phyloP scores from a whole-genome alignment of 306 rosid species.

The Fragaria nilgerrensis region DNA sequence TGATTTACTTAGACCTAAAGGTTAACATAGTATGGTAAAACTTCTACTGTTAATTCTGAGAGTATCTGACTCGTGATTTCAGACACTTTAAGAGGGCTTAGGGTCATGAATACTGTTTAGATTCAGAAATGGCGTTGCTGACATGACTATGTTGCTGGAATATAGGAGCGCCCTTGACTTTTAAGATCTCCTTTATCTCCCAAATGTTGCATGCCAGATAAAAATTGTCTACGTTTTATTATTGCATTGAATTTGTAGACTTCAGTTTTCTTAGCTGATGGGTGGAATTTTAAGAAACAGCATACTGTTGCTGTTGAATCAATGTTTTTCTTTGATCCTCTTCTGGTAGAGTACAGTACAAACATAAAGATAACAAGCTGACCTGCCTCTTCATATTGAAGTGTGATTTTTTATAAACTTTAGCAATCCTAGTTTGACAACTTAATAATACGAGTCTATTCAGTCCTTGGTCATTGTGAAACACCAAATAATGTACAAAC shows the following conservation, averaged over 20 bases:
- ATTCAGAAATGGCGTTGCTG: background rate
- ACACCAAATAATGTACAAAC: background rate
- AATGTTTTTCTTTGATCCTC: background rate
- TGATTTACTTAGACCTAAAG: conserved; percentile 1
- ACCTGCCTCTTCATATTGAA: background rate
- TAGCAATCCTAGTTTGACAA: background rate
- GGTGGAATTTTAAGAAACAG: background rate
- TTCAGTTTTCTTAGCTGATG: background rate
- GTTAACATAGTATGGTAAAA: background rate
- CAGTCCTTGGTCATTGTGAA: background rate
- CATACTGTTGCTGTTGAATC: background rate
- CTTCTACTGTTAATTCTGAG: background rate
- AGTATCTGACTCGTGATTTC: background rate
- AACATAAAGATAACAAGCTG: background rate
- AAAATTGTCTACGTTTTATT: background rate
- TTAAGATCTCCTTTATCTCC: conserved; percentile 7
- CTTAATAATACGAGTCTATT: background rate
- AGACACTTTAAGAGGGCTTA: background rate
- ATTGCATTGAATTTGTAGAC: background rate
- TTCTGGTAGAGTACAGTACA: background rate
- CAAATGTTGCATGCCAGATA: background rate
- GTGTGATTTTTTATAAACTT: background rate
- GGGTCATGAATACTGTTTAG: background rate
- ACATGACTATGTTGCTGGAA: background rate
- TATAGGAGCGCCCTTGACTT: conserved; percentile 14